These are phyloP conservation scores for Imleria badia DNA, from an alignment of 768 basidiomycete genomes.

Conservation along the genomic window DNA sequence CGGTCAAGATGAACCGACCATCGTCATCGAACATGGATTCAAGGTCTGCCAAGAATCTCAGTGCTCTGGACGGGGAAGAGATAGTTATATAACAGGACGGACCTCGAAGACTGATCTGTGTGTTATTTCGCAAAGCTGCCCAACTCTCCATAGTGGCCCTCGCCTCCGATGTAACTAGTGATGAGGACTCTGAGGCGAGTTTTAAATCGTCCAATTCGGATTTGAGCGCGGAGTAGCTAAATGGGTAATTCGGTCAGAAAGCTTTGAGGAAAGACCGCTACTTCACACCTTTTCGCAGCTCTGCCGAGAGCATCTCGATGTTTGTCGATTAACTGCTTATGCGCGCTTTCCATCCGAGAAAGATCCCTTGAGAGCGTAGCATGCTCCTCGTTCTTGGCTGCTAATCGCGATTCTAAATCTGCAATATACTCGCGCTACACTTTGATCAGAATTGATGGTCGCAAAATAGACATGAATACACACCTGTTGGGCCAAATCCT, in stretches of 20 bases:
- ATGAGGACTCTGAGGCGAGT: constrained; percentile 21
- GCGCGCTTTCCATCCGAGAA: constrained; percentile 10
- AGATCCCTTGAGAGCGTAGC: constrained; percentile 11
- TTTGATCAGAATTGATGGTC: background rate
- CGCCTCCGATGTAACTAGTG: constrained; percentile 23
- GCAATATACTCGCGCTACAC: constrained; percentile 20
- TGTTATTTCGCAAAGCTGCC: constrained; percentile 20
- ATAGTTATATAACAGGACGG: background rate
- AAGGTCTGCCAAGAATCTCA: constrained; percentile 20
- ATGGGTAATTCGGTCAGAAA: background rate
- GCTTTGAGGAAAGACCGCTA: background rate
- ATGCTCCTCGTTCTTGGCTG: constrained; percentile 14
- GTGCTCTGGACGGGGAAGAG: background rate
- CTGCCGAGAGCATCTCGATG: constrained; percentile 19
- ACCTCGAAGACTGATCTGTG: constrained; percentile 29
- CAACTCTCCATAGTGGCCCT: constrained; percentile 27
- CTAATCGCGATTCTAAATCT: constrained; percentile 21
- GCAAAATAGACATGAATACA: background rate
- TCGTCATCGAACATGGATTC: constrained; percentile 29
- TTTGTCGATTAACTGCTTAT: constrained; percentile 16
- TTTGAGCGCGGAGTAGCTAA: constrained; percentile 33
- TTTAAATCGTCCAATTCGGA: constrained; percentile 30
- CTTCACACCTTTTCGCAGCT: constrained; percentile 19
- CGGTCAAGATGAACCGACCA: constrained; percentile 25
- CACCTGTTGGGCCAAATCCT: constrained; percentile 17